phyloP scores from a whole-genome alignment of 208 protist genomes.

The Trypanosoma theileri region DNA sequence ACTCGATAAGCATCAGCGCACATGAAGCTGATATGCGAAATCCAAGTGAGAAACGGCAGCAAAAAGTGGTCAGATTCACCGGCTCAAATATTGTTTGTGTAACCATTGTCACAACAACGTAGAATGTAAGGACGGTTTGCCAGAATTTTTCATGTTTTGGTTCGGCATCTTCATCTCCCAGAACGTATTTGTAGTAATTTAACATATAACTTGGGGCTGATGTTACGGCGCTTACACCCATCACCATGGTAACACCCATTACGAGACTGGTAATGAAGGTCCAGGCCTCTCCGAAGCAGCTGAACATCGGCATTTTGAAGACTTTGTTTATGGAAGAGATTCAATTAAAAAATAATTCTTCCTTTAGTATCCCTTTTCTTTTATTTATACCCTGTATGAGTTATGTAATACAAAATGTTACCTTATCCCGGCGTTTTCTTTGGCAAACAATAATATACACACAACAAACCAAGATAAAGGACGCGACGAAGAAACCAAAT shows the following conservation, averaged over 20 bases:
- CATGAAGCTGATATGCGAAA: conserved; percentile 54
- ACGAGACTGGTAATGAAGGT: conserved; percentile 77
- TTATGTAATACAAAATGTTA: too few species aligned
- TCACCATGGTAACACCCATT: conserved; percentile 82
- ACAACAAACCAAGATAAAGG: too few species aligned
- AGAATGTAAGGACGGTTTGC: conserved; percentile 75
- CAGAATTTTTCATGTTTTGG: conserved; percentile 53
- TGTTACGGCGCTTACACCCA: conserved; percentile 87
- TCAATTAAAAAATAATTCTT: too few species aligned
- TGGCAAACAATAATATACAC: too few species aligned
- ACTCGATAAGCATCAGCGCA: conserved; percentile 58
- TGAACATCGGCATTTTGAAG: conserved; percentile 1
- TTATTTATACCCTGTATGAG: too few species aligned
- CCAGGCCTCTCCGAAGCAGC: background rate
- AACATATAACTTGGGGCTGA: conserved; percentile 85
- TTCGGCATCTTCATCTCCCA: conserved; percentile 32
- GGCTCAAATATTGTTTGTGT: conserved; percentile 74
- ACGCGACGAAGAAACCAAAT: too few species aligned
- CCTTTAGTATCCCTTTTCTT: too few species aligned
- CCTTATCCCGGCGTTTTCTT: too few species aligned
- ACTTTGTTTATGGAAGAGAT: too few species aligned
- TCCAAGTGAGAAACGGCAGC: conserved; percentile 70
- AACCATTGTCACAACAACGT: conserved; percentile 76
- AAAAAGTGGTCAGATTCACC: conserved; percentile 70
- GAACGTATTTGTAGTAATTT: conserved; percentile 80